These are phyloP conservation scores for Pterula multifida DNA, from an alignment of 1,284 basidiomycete genomes.

Conservation along the genomic window DNA sequence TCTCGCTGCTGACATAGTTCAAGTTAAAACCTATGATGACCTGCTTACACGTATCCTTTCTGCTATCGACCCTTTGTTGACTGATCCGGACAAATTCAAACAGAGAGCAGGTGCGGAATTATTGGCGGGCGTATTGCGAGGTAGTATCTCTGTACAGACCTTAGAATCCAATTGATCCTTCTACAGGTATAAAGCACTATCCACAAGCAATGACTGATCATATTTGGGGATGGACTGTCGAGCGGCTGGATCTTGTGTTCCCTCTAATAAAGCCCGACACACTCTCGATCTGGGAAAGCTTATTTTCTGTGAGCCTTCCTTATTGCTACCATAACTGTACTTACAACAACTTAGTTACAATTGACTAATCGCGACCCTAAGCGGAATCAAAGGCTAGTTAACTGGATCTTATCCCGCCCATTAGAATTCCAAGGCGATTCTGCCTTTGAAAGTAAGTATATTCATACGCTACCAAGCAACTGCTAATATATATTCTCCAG, in stretches of 20 bases:
- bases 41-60: neutral
- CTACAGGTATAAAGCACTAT: constrained; percentile 85
- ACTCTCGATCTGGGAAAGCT: constrained; percentile 58
- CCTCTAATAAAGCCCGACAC: constrained; percentile 79
- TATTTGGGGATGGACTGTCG: constrained; percentile 76
- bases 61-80: constrained; percentile 29
- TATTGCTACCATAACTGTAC: constrained; percentile 4
- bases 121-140: constrained; percentile 62
- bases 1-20: neutral
- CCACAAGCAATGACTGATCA: constrained; percentile 39
- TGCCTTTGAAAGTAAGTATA: constrained; percentile 57
- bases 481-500: constrained; percentile 25
- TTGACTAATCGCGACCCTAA: constrained; percentile 77
- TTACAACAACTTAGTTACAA: constrained; percentile 19
- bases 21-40: neutral
- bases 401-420: constrained; percentile 70
- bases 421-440: constrained; percentile 76
- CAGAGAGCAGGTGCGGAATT: constrained; percentile 88
- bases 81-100: constrained; percentile 77
- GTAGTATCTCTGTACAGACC: constrained; percentile 20
- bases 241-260: constrained; percentile 63
- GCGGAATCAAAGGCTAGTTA: constrained; percentile 64
- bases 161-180: neutral
- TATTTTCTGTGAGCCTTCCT: constrained; percentile 38
- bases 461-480: neutral